A percentile compares a stretch with the other conserved stretches of the same genome.
phyloP scores from a whole-genome alignment of 140 eudicot species.

The Stevia rebaudiana region DNA sequence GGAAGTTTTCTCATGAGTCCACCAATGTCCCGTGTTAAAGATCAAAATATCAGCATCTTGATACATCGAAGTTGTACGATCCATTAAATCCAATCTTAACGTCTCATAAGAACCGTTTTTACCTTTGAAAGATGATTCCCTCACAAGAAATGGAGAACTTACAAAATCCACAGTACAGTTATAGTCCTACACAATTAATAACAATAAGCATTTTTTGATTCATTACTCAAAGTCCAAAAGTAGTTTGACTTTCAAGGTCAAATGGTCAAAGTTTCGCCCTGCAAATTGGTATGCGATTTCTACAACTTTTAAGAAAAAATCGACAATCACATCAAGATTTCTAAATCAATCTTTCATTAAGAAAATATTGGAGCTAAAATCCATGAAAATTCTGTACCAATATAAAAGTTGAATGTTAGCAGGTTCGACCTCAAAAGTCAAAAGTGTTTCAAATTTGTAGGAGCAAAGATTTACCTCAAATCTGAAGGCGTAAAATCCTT shows the following conservation, averaged over 20 bases:
- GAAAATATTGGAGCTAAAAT: neutral
- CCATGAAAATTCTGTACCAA: neutral
- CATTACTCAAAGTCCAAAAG: neutral
- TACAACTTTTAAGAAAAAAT: neutral
- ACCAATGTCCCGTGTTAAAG: constrained; percentile 98
- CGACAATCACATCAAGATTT: neutral
- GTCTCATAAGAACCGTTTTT: constrained; percentile 73
- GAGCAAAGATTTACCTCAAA: constrained; percentile 60
- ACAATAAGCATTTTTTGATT: constrained; percentile 18
- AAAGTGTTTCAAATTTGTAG: neutral
- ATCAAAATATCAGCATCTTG: constrained; percentile 73
- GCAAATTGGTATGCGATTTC: constrained; percentile 7
- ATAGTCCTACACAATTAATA: constrained; percentile 56
- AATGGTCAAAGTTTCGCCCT: constrained; percentile 5
- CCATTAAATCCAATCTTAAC: constrained; percentile 81
- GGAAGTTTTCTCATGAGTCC: constrained; percentile 96
- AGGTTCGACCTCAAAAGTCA: constrained; percentile 17
- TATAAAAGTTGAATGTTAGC: neutral
- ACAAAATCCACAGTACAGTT: constrained; percentile 88
- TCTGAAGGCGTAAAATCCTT: constrained; percentile 78
- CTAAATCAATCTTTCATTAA: neutral
- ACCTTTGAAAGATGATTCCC: constrained; percentile 50
- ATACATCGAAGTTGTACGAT: constrained; percentile 66
- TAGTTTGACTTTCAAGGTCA: constrained; percentile 25
- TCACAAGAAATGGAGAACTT: constrained; percentile 76